phyloP scores from a whole-genome alignment of 345 rosid species.

The Lepidium sativum region DNA sequence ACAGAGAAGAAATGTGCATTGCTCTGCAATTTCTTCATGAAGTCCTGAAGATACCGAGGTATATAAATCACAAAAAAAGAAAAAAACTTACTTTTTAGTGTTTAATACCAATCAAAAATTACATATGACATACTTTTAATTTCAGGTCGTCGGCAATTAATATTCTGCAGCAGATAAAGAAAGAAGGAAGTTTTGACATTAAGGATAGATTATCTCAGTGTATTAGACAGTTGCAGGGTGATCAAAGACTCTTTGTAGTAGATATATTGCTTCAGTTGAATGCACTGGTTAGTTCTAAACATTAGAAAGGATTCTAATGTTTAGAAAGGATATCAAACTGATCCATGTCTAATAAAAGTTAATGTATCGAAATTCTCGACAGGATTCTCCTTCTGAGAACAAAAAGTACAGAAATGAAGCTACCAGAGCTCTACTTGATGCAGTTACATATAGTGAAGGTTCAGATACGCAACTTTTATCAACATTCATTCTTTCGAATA shows the following conservation, averaged over 20 bases:
- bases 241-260: slow-evolving; percentile 58
- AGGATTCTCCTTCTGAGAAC: slow-evolving; percentile 50
- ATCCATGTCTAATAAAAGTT: not conserved
- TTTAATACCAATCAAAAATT: not conserved
- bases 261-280: slow-evolving; percentile 69
- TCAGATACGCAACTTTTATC: slow-evolving; percentile 43
- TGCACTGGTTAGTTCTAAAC: slow-evolving; percentile 36
- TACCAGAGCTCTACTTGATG: slow-evolving; percentile 43
- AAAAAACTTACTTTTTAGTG: not conserved
- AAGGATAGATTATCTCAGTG: slow-evolving; percentile 38
- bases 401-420: slow-evolving; percentile 46
- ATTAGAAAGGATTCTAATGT: not conserved
- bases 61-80: slow-evolving; percentile 6
- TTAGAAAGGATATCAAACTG: not conserved
- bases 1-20: slow-evolving; percentile 38
- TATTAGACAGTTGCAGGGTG: slow-evolving; percentile 40
- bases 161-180: slow-evolving; percentile 50
- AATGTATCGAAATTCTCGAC: slow-evolving; percentile 8
- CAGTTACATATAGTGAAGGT: slow-evolving; percentile 40
- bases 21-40: slow-evolving; percentile 78
- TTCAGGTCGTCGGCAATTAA: slow-evolving; percentile 60
- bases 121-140: slow-evolving; percentile 5
- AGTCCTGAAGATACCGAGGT: slow-evolving; percentile 73
- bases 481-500: slow-evolving; percentile 55
- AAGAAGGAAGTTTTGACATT: slow-evolving; percentile 45